Evolutionary conservation across 371 early-diverging fungal genomes (phyloP).

Genomic region (Scutellospora calospora): DNA sequence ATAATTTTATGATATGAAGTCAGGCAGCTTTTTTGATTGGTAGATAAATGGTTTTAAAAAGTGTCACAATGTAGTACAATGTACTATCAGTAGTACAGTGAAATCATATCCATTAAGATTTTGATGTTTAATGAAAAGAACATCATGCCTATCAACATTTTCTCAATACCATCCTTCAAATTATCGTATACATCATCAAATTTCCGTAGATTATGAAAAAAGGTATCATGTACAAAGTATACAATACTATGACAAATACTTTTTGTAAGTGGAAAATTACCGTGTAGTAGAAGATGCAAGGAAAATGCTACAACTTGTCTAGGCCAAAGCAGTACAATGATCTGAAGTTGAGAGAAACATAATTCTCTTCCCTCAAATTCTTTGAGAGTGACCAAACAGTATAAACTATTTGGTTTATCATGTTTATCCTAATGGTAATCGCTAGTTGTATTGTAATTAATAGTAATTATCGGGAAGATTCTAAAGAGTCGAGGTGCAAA

Average conservation of each 20-base stretch:
- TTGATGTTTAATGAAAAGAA: too few relatives aligned
- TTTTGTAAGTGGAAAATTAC: neutral
- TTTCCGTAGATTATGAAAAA: conserved; percentile 14
- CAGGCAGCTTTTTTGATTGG: neutral
- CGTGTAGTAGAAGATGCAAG: neutral
- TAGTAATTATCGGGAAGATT: conserved; percentile 5
- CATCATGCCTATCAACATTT: too few relatives aligned
- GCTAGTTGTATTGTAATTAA: conserved; percentile 33
- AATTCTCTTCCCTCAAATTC: too few relatives aligned
- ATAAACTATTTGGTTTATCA: conserved; percentile 4
- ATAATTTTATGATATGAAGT: conserved; percentile 2
- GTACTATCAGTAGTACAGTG: neutral
- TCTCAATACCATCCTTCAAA: neutral
- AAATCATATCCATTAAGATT: conserved; percentile 14
- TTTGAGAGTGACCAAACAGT: neutral
- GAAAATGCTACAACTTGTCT: conserved; percentile 25
- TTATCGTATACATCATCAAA: neutral
- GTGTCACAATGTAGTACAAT: conserved; percentile 7
- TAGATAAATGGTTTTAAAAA: neutral
- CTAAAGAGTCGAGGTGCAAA: too few relatives aligned
- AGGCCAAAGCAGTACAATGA: neutral
- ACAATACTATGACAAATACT: conserved; percentile 23
- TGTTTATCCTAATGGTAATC: conserved; percentile 25
- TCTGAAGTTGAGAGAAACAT: conserved; percentile 28
- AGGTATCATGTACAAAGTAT: conserved; percentile 11